Percentiles rank a stretch among this genome's conserved stretches.
phyloP scores from a whole-genome alignment of 768 basidiomycete genomes.

The Paxillus rubicundulus region DNA sequence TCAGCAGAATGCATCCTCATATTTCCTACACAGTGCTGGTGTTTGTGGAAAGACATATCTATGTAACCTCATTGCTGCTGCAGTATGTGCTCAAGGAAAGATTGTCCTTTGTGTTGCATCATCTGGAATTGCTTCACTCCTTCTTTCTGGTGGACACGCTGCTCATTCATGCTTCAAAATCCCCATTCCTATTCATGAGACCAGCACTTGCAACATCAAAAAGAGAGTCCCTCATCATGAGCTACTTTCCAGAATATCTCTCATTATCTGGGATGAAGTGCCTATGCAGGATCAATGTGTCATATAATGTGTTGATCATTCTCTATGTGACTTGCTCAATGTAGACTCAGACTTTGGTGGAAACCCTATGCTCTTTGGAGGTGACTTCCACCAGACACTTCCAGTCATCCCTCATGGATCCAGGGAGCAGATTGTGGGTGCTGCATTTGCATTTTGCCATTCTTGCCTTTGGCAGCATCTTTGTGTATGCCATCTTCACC shows the following conservation, averaged over 20 bases:
- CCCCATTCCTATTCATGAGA: neutral
- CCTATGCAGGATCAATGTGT: conserved; percentile 35
- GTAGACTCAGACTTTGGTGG: conserved; percentile 39
- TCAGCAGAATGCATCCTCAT: no score
- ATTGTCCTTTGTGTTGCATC: conserved; percentile 50
- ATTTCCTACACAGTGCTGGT: no score
- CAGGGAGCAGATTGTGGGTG: no score
- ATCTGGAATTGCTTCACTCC: conserved; percentile 46
- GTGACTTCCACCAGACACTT: no score
- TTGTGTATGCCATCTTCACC: no score
- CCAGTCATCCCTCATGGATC: no score
- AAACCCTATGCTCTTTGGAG: no score
- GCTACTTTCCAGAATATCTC: neutral
- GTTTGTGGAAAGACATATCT: conserved; percentile 51
- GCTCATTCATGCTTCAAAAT: neutral
- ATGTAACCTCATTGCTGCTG: conserved; percentile 34
- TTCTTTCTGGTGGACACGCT: neutral
- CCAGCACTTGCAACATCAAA: neutral
- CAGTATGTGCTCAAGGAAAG: conserved; percentile 22
- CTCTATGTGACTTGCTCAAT: conserved; percentile 33
- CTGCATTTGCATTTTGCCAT: no score
- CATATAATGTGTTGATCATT: conserved; percentile 40
- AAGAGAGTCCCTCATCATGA: neutral
- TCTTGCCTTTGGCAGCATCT: no score
- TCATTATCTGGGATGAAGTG: neutral